Percentiles rank a stretch among this genome's conserved stretches.
Conservation (phyloP, 306 rosid species). For the Ochetophila trinervis region DNA sequence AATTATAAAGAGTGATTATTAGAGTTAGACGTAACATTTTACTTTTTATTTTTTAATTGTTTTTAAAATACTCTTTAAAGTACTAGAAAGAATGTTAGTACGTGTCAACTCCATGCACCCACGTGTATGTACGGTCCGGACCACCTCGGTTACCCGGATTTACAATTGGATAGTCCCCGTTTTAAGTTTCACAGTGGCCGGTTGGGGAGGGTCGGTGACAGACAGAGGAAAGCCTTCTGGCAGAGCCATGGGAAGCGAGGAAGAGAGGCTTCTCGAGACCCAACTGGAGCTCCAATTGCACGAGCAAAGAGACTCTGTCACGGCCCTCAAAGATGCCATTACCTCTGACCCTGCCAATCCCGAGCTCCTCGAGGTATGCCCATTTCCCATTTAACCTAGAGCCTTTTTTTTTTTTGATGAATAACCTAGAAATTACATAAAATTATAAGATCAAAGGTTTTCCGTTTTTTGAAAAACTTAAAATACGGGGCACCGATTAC, state of each 20-base stretch:
- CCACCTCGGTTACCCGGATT: too few relatives aligned
- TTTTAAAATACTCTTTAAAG: too few relatives aligned
- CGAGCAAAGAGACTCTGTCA: conserved; percentile 77
- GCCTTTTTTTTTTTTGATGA: conserved; percentile 11
- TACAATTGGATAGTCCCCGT: background rate
- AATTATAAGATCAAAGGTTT: background rate
- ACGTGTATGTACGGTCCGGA: too few relatives aligned
- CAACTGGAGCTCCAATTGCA: conserved; percentile 79
- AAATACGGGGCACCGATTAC: background rate
- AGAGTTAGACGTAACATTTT: too few relatives aligned
- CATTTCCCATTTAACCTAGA: background rate
- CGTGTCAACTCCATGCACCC: too few relatives aligned
- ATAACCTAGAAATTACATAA: background rate
- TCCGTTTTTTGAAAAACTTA: too few relatives aligned
- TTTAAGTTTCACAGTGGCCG: background rate
- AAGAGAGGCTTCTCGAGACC: conserved; percentile 85
- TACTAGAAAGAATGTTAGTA: too few relatives aligned
- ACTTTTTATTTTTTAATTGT: too few relatives aligned
- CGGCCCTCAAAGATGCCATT: conserved; percentile 63
- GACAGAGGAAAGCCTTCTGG: background rate
- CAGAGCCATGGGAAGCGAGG: conserved; percentile 60
- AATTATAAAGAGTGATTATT: too few relatives aligned
- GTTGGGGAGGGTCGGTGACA: background rate
- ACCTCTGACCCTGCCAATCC: conserved; percentile 59
- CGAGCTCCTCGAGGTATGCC: conserved; percentile 66